Conservation (phyloP, 148 eudicot genomes). For the Silene conica region DNA sequence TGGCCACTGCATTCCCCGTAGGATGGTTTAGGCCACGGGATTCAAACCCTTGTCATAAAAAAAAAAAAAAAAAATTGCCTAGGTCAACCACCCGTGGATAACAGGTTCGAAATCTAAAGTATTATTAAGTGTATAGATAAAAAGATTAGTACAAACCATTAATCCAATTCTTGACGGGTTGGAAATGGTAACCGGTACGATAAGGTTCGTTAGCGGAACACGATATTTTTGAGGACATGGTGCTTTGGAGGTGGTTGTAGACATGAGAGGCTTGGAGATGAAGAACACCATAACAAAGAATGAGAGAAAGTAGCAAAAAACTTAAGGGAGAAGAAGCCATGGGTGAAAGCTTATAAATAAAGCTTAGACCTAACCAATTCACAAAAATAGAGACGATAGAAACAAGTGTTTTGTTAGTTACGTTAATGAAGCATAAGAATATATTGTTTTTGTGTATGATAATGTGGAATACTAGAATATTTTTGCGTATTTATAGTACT, state of each 20-base stretch:
- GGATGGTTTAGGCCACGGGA: too few relatives aligned
- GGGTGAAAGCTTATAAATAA: background rate
- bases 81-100: too few relatives aligned
- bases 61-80: too few relatives aligned
- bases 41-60: too few relatives aligned
- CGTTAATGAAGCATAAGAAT: too few relatives aligned
- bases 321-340: background rate
- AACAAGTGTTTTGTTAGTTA: too few relatives aligned
- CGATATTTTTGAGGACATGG: background rate
- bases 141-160: constrained; percentile 41
- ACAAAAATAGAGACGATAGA: too few relatives aligned
- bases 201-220: constrained; percentile 27
- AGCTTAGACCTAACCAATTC: background rate
- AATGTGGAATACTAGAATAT: background rate
- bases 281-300: constrained; percentile 14
- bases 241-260: constrained; percentile 5
- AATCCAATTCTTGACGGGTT: constrained; percentile 68
- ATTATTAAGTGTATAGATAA: too few relatives aligned
- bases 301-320: constrained; percentile 9
- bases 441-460: background rate
- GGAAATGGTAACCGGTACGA: constrained; percentile 59
- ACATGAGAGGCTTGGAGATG: constrained; percentile 37
- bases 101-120: too few relatives aligned
- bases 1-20: too few relatives aligned
- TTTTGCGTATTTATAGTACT: constrained; percentile 12